These are phyloP conservation scores for Xylaria sp. DNA, from an alignment of 2,329 filamentous ascomycete genomes.

Conservation along the genomic window DNA sequence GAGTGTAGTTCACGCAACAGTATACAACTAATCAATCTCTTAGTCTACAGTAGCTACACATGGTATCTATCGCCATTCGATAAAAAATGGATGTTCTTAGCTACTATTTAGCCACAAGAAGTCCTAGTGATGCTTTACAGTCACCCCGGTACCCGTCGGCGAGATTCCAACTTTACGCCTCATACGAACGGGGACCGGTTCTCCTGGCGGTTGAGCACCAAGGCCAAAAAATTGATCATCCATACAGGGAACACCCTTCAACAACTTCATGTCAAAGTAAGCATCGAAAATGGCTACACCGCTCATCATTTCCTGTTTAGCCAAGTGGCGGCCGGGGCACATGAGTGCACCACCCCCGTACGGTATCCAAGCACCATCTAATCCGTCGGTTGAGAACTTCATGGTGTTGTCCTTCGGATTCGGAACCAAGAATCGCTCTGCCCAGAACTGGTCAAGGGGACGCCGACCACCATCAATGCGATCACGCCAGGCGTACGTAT, in stretches of 20 bases:
- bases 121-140: not conserved
- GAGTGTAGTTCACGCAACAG: too few relatives aligned
- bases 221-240: slow-evolving; percentile 24
- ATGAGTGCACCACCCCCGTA: slow-evolving; percentile 39
- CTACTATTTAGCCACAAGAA: not conserved
- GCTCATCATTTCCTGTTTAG: slow-evolving; percentile 37
- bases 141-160: not conserved
- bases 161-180: slow-evolving; percentile 24
- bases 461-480: slow-evolving; percentile 11
- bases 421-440: slow-evolving; percentile 33
- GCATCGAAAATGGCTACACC: slow-evolving; percentile 22
- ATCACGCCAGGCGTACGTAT: slow-evolving; percentile 20
- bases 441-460: slow-evolving; percentile 32
- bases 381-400: slow-evolving; percentile 25
- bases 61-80: not conserved
- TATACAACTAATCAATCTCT: not conserved
- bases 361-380: slow-evolving; percentile 37
- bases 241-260: slow-evolving; percentile 17
- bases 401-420: slow-evolving; percentile 6
- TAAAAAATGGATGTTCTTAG: not conserved
- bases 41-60: not conserved
- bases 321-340: slow-evolving; percentile 39
- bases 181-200: slow-evolving; percentile 24
- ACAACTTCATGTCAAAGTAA: slow-evolving; percentile 26
- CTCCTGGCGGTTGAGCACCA: slow-evolving; percentile 22